Conservation (phyloP, 75 land plant genomes). For the Selaginella tamariscina region DNA sequence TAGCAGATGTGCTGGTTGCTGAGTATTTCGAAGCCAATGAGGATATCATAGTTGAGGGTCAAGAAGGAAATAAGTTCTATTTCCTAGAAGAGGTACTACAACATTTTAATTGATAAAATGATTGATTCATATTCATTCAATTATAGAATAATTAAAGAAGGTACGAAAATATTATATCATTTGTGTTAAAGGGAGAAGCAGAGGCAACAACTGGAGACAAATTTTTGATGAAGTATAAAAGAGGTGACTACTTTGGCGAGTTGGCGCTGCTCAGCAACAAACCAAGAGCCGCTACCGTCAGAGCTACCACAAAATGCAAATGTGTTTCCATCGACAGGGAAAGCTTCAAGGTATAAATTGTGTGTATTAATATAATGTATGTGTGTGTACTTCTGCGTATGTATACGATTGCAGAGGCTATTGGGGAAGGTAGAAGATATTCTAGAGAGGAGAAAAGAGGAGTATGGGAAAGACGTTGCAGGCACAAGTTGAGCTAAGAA, state of each 20-base stretch:
- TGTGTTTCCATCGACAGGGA: conserved; percentile 29
- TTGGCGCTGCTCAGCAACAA: conserved; percentile 29
- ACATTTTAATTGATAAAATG: neutral
- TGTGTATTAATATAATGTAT: neutral
- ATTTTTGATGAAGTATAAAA: conserved; percentile 24
- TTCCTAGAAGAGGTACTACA: conserved; percentile 28
- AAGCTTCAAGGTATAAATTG: conserved; percentile 31
- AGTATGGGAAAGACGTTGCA: conserved; percentile 14
- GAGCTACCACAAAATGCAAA: conserved; percentile 30
- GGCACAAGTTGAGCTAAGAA: neutral
- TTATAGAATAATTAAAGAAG: no score
- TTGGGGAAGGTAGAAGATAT: conserved; percentile 27
- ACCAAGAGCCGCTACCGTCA: conserved; percentile 32
- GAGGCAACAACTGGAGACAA: conserved; percentile 28
- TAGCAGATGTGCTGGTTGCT: conserved; percentile 32
- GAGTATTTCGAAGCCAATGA: conserved; percentile 23
- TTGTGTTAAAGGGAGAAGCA: conserved; percentile 23
- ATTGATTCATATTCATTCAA: conserved; percentile 7
- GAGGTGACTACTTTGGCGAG: conserved; percentile 42
- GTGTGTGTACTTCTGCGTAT: neutral
- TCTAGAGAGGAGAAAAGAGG: conserved; percentile 20
- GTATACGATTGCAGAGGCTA: conserved; percentile 14
- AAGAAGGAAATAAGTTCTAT: conserved; percentile 32
- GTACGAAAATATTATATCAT: no score
- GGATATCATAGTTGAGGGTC: conserved; percentile 29